Percentiles rank a stretch among this genome's conserved stretches.
Evolutionary conservation across 1,284 basidiomycete genomes (phyloP).

Genomic region (Pseudozyma sp.): DNA sequence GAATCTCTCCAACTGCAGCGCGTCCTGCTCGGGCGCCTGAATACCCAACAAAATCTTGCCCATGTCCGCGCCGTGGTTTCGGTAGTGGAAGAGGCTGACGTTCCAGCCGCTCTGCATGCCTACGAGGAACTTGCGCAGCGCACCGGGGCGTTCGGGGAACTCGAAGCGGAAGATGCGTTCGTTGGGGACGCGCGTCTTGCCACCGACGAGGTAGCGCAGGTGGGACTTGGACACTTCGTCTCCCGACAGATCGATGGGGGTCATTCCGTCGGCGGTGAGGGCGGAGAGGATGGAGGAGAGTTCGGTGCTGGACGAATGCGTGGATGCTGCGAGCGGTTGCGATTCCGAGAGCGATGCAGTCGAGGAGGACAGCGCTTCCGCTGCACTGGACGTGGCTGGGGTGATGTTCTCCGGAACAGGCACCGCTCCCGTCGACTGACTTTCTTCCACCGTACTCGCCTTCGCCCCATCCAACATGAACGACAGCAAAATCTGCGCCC

Average conservation of each 20-base stretch:
- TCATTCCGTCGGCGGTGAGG: constrained; percentile 78
- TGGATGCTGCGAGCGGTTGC: constrained; percentile 14
- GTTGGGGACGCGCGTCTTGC: constrained; percentile 74
- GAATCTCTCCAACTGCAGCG: constrained; percentile 78
- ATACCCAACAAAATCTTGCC: constrained; percentile 79
- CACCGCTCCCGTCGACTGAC: constrained; percentile 20
- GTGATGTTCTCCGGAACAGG: constrained; percentile 17
- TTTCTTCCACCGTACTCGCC: constrained; percentile 4
- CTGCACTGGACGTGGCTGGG: background rate
- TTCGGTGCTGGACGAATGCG: constrained; percentile 28
- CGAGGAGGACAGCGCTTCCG: constrained; percentile 3
- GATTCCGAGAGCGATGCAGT: constrained; percentile 3
- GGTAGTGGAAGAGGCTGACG: constrained; percentile 95
- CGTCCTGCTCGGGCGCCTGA: constrained; percentile 78
- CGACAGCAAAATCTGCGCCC: constrained; percentile 88
- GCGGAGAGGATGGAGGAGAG: constrained; percentile 67
- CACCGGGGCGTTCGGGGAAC: constrained; percentile 94
- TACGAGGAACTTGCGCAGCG: constrained; percentile 81
- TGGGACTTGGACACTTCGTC: constrained; percentile 97
- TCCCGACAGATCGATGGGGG: constrained; percentile 87
- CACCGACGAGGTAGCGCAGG: constrained; percentile 90
- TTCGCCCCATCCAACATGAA: constrained; percentile 77
- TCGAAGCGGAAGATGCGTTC: constrained; percentile 96
- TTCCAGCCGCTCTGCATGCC: constrained; percentile 88
- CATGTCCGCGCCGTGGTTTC: constrained; percentile 83